phyloP scores from a whole-genome alignment of 1,284 basidiomycete genomes.

The Microbotryomycetes sp. region DNA sequence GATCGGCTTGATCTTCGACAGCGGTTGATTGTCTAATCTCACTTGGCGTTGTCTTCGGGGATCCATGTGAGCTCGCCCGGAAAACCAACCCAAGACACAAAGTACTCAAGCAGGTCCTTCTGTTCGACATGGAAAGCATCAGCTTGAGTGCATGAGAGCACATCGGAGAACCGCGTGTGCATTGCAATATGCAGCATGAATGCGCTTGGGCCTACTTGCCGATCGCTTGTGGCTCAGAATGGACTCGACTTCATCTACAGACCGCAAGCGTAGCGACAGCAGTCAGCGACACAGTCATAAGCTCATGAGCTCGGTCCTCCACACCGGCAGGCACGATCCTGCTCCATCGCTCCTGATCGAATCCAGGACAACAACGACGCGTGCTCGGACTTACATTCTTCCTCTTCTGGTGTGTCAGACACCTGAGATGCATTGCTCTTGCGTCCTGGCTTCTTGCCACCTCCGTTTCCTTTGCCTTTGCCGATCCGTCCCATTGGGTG shows the following conservation, averaged over 20 bases:
- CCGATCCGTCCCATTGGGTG: not conserved
- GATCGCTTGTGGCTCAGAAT: constrained; percentile 12
- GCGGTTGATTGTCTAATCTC: not conserved
- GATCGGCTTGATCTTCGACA: not conserved
- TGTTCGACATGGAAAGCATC: not conserved
- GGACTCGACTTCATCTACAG: constrained; percentile 8
- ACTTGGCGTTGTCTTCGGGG: constrained; percentile 8
- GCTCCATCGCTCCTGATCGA: not conserved
- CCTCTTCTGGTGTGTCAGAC: not conserved
- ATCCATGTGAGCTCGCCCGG: constrained; percentile 17
- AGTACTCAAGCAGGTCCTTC: constrained; percentile 7
- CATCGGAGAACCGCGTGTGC: not conserved
- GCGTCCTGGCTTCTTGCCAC: not conserved
- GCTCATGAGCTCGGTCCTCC: not conserved
- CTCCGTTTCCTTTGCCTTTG: not conserved
- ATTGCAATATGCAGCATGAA: not conserved
- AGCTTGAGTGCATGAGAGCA: not conserved
- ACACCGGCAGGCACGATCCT: not conserved
- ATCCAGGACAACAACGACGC: not conserved
- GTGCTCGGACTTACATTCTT: constrained; percentile 4
- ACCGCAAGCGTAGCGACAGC: not conserved
- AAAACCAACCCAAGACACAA: constrained; percentile 18
- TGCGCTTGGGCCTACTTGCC: not conserved
- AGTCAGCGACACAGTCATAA: not conserved
- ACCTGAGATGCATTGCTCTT: not conserved